phyloP scores from a whole-genome alignment of 164 flowering plant genomes.

The Stephania yunnanensis region DNA sequence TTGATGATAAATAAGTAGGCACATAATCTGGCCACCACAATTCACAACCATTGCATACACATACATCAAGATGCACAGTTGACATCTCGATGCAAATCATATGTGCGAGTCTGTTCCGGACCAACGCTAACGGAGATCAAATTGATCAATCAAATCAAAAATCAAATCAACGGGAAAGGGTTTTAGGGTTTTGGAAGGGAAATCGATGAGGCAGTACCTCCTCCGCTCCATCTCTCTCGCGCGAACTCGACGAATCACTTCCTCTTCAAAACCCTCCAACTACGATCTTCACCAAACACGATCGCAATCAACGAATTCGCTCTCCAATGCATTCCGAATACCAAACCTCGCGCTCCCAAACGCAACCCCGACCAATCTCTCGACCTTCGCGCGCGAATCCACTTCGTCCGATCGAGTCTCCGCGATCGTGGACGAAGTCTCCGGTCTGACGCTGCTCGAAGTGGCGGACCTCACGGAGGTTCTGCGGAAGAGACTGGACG shows the following conservation, averaged over 20 bases:
- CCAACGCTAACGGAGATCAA: too few relatives aligned
- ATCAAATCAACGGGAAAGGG: not conserved
- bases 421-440: slow-evolving; percentile 60
- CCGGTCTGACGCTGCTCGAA: slow-evolving; percentile 63
- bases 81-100: too few relatives aligned
- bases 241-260: not conserved
- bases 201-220: not conserved
- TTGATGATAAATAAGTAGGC: too few relatives aligned
- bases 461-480: slow-evolving; percentile 60
- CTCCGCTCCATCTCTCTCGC: slow-evolving; percentile 5
- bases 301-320: not conserved
- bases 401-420: slow-evolving; percentile 38
- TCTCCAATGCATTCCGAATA: slow-evolving; percentile 1
- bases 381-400: slow-evolving; percentile 15
- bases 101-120: too few relatives aligned
- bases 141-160: too few relatives aligned
- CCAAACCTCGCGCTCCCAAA: not conserved
- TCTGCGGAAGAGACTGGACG: slow-evolving; percentile 49
- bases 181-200: not conserved
- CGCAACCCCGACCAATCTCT: not conserved
- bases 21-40: too few relatives aligned
- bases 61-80: too few relatives aligned
- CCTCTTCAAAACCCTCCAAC: not conserved
- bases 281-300: not conserved
- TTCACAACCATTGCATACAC: too few relatives aligned